These are phyloP conservation scores for Fusarium napiforme DNA, from an alignment of 2,329 filamentous ascomycete species.

Conservation along the genomic window DNA sequence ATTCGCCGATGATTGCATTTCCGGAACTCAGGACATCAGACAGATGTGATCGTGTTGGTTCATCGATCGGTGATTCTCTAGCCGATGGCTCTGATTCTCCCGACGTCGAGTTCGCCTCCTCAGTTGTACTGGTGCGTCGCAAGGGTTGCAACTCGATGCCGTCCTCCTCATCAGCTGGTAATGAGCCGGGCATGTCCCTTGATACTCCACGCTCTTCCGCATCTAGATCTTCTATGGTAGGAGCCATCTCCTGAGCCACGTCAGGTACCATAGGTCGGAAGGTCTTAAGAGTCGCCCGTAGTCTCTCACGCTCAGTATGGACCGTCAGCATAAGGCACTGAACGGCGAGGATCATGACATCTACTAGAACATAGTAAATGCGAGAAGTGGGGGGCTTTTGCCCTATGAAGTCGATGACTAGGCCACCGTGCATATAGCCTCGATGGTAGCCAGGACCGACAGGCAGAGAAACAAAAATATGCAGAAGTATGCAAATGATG, in stretches of 20 bases:
- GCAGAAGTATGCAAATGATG: slow-evolving; percentile 68
- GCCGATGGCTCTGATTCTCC: slow-evolving; percentile 45
- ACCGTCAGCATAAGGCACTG: slow-evolving; percentile 74
- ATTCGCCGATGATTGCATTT: slow-evolving; percentile 64
- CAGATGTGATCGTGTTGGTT: slow-evolving; percentile 52
- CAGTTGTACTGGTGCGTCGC: slow-evolving; percentile 38
- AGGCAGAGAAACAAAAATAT: slow-evolving; percentile 66
- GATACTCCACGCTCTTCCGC: slow-evolving; percentile 66
- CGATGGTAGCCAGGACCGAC: slow-evolving; percentile 69
- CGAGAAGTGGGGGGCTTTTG: slow-evolving; percentile 70
- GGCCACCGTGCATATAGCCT: slow-evolving; percentile 74
- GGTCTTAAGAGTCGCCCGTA: slow-evolving; percentile 61
- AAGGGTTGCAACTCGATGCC: slow-evolving; percentile 59
- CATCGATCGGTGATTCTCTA: slow-evolving; percentile 43
- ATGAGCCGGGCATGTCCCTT: slow-evolving; percentile 52
- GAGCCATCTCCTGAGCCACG: slow-evolving; percentile 43
- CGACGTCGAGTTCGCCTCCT: slow-evolving; percentile 40
- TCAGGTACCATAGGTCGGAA: slow-evolving; percentile 50
- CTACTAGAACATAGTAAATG: slow-evolving; percentile 65
- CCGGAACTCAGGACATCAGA: slow-evolving; percentile 65
- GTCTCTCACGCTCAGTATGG: slow-evolving; percentile 68
- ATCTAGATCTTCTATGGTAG: slow-evolving; percentile 62
- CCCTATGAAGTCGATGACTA: slow-evolving; percentile 75
- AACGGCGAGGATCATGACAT: slow-evolving; percentile 64
- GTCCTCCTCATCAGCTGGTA: slow-evolving; percentile 51